These are phyloP conservation scores for Colletotrichum viniferum DNA, from an alignment of 2,329 filamentous ascomycete species.

Conservation along the genomic window DNA sequence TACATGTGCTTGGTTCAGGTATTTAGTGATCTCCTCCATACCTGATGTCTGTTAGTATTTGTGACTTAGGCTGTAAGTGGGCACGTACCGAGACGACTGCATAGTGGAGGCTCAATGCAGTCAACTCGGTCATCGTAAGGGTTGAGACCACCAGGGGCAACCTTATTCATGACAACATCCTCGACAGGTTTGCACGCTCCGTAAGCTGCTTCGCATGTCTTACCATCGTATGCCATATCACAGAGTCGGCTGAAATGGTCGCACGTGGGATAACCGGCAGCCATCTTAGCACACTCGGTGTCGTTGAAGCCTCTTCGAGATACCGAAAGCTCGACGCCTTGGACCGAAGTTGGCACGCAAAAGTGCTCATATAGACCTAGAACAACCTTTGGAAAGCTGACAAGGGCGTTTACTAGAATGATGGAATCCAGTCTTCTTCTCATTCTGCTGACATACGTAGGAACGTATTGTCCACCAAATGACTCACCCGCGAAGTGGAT, in stretches of 20 bases:
- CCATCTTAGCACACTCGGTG: slow-evolving; percentile 10
- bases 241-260: not conserved
- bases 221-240: not conserved
- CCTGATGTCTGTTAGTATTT: not conserved
- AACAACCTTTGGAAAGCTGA: slow-evolving; percentile 1
- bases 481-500: slow-evolving; percentile 26
- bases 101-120: not conserved
- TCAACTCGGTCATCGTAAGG: not conserved
- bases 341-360: not conserved
- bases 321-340: not conserved
- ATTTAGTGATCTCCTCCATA: not conserved
- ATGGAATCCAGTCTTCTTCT: slow-evolving; percentile 17
- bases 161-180: not conserved
- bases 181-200: not conserved
- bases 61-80: not conserved
- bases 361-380: slow-evolving; percentile 24
- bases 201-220: not conserved
- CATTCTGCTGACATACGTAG: slow-evolving; percentile 20
- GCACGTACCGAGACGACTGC: not conserved
- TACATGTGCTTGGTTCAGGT: not conserved
- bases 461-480: slow-evolving; percentile 25
- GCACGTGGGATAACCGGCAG: not conserved
- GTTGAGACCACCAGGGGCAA: not conserved
- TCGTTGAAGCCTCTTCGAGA: not conserved
- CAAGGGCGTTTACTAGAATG: slow-evolving; percentile 21